Base-by-base conservation (phyloP, 2,329 filamentous ascomycete species). In the Penicillium janthinellum region DNA sequence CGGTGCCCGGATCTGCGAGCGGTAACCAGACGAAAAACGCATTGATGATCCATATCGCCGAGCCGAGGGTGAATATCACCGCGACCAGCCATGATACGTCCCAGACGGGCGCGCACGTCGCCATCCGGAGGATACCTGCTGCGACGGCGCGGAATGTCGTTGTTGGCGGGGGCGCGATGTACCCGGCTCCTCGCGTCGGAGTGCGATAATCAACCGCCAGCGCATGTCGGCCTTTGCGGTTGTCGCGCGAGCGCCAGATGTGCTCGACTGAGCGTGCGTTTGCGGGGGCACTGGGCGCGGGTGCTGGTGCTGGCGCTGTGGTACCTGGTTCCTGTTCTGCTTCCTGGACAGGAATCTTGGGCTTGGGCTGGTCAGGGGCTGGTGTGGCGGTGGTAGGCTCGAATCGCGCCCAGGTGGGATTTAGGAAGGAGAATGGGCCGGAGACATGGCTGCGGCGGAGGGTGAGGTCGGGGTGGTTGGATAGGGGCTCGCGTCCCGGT, bases 1-100 rank as follows among this genome's bases (percentile, higher is more conserved):
- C 80, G 0, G 81, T 81, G 0, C 69, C 76, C 0, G 87, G 86
- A 6, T 75, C 72, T 25, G 78, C 77, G 1, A 87, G 73, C 0
- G 88, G 88, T 1, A 89, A 77, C 78, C 83, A 89, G 5, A 82
- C 82, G 68, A 90, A 89, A 71, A 87, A 88, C 1, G 82, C 81
- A 68, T 89, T 89, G 60, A 86, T 70, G 1, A 83, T 78, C 83
- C 84, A 86, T 31, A 86, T 74, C 0, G 81, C 67, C 0, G 81
- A 85, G 0, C 84, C 84, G 4, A 81, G 59, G 0, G 83, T 85
- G 72, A 86, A 87, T 7, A 81, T 73, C 5, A 77, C 69, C 2
- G 84, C 84, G 7, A 86, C 81, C 5, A 83, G 76, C 64, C 81
- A 86, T 0, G 83, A 85, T 11, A 87, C 74, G 61, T 87, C 84